Conservation (phyloP, 2,329 filamentous ascomycete genomes). For the Graphilbum sp. region DNA sequence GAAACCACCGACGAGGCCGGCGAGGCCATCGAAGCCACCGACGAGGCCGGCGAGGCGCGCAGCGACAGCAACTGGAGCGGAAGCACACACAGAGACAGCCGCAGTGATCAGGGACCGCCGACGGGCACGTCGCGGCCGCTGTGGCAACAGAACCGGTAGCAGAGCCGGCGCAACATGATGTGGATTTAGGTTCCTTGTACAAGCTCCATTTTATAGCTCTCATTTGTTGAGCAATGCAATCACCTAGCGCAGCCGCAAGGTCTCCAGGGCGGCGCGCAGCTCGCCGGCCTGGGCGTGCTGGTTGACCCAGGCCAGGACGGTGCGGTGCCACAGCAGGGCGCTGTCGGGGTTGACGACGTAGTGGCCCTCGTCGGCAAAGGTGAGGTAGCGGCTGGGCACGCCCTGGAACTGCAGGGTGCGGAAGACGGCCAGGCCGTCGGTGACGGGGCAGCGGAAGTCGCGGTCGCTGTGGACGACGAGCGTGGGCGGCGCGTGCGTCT, state of each 20-base stretch:
- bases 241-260: too few species aligned
- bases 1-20: conserved; percentile 15
- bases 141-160: conserved; percentile 37
- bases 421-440: conserved; percentile 49
- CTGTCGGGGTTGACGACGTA: conserved; percentile 57
- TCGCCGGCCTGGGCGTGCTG: too few species aligned
- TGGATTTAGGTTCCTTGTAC: conserved; percentile 16
- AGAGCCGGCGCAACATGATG: conserved; percentile 26
- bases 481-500: conserved; percentile 36
- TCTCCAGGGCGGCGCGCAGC: too few species aligned
- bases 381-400: conserved; percentile 52
- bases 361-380: conserved; percentile 59
- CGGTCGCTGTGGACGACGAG: conserved; percentile 56
- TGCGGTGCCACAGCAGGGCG: conserved; percentile 49
- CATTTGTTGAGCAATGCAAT: too few species aligned
- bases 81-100: not conserved
- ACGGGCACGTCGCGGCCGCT: too few species aligned
- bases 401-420: conserved; percentile 53
- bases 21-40: conserved; percentile 13
- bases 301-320: conserved; percentile 52
- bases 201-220: too few species aligned
- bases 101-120: too few species aligned
- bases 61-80: not conserved
- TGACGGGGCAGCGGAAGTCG: conserved; percentile 39
- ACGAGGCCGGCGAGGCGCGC: conserved; percentile 6